phyloP scores from a whole-genome alignment of 2,329 filamentous ascomycete species.

The Colletotrichum sp. region DNA sequence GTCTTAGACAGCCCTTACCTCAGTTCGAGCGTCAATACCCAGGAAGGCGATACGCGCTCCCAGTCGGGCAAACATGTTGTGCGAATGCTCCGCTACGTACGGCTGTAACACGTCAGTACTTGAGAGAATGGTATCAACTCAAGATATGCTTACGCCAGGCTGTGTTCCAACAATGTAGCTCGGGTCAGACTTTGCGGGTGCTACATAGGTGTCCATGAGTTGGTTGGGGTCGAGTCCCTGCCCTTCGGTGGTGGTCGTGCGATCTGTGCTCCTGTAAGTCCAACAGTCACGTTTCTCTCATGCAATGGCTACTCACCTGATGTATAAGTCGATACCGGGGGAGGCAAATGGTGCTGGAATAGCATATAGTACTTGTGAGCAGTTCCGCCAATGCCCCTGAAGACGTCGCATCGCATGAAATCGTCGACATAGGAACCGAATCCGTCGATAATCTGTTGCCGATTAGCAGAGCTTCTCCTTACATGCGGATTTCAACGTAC shows the following conservation, averaged over 20 bases:
- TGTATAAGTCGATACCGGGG: constrained; percentile 85
- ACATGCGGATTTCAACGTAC: constrained; percentile 44
- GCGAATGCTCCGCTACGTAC: constrained; percentile 87
- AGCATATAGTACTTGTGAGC: constrained; percentile 99
- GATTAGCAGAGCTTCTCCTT: background rate
- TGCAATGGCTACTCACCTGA: constrained; percentile 57
- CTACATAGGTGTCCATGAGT: constrained; percentile 76
- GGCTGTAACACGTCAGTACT: constrained; percentile 59
- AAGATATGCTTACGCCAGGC: constrained; percentile 71
- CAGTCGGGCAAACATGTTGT: constrained; percentile 84
- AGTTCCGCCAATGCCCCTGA: constrained; percentile 87
- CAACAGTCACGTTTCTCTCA: constrained; percentile 29
- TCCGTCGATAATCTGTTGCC: constrained; percentile 78
- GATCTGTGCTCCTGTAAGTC: constrained; percentile 22
- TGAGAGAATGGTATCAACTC: constrained; percentile 60
- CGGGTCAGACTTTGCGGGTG: constrained; percentile 58
- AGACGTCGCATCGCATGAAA: constrained; percentile 93
- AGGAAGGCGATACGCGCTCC: constrained; percentile 85
- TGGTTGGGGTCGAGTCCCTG: constrained; percentile 73
- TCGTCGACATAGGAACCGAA: constrained; percentile 93
- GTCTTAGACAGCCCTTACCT: constrained; percentile 51
- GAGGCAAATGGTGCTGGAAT: constrained; percentile 93
- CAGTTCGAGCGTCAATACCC: constrained; percentile 90
- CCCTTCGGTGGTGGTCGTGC: constrained; percentile 6
- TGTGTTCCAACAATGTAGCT: constrained; percentile 81